Percentiles rank a stretch among this genome's conserved stretches.
Evolutionary conservation across 176 grass and related monocot genomes (phyloP).

Genomic region (Carex kokanica): DNA sequence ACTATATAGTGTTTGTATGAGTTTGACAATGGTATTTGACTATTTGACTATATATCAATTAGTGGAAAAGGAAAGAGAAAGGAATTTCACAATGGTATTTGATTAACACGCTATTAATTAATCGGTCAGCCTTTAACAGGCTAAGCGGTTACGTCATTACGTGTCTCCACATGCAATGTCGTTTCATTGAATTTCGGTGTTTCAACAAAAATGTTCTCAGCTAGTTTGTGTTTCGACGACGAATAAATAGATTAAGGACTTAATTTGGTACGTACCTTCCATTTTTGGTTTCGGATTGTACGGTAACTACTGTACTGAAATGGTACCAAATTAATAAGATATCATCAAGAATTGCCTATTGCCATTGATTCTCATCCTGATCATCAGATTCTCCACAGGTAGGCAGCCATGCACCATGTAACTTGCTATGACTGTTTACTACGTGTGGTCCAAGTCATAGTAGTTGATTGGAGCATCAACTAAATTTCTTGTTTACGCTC

Average conservation of each 20-base stretch:
- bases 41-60: background rate
- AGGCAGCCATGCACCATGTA: conserved; percentile 28
- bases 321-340: background rate
- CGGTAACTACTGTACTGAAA: background rate
- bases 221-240: background rate
- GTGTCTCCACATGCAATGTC: background rate
- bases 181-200: background rate
- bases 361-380: background rate
- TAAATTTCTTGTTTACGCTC: background rate
- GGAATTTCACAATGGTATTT: no score
- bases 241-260: background rate
- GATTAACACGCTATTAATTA: background rate
- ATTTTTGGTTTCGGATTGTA: background rate
- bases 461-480: background rate
- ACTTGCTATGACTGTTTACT: conserved; percentile 25
- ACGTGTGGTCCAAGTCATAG: background rate
- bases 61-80: background rate
- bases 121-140: background rate
- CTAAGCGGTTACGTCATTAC: background rate
- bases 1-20: background rate
- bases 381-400: background rate
- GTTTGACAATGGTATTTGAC: no score
- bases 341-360: background rate
- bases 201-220: background rate
- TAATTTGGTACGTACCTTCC: background rate